These are phyloP conservation scores for Mycena rosella DNA, from an alignment of 768 basidiomycete species.

Conservation along the genomic window DNA sequence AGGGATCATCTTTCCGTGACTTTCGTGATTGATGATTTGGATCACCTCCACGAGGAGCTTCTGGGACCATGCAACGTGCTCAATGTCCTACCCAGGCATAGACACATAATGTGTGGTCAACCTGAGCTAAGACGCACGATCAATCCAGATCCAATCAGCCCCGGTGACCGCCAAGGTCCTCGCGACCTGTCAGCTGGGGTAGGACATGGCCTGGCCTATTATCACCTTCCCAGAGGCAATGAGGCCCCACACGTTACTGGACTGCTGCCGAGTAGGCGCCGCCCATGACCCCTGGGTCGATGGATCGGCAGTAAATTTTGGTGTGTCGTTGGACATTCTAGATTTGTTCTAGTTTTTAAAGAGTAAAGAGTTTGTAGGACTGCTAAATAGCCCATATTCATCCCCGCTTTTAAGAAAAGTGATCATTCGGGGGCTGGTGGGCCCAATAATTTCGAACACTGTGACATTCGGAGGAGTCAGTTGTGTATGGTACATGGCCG, in stretches of 20 bases:
- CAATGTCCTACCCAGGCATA: conserved; percentile 14
- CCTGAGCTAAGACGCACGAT: conserved; percentile 8
- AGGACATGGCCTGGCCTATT: conserved; percentile 28
- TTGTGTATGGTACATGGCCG: too few relatives aligned
- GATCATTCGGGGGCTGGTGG: too few relatives aligned
- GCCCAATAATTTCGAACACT: too few relatives aligned
- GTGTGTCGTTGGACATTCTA: neutral
- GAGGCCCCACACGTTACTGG: conserved; percentile 31
- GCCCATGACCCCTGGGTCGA: conserved; percentile 17
- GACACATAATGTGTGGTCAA: neutral
- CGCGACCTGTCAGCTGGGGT: conserved; percentile 34
- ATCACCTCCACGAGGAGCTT: conserved; percentile 28
- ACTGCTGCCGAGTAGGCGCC: conserved; percentile 32
- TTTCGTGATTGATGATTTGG: conserved; percentile 35
- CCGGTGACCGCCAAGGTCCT: conserved; percentile 34
- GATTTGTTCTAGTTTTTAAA: too few relatives aligned
- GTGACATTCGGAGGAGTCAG: too few relatives aligned
- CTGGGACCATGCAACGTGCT: conserved; percentile 33
- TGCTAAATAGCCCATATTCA: too few relatives aligned
- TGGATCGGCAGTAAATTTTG: conserved; percentile 16
- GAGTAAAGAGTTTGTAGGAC: too few relatives aligned
- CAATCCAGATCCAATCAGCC: conserved; percentile 38
- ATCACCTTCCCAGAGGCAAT: conserved; percentile 29
- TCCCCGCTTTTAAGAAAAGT: too few relatives aligned
- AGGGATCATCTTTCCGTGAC: conserved; percentile 28